These are phyloP conservation scores for Trypanosoma vivax DNA, from an alignment of 208 protist species.

Conservation along the genomic window DNA sequence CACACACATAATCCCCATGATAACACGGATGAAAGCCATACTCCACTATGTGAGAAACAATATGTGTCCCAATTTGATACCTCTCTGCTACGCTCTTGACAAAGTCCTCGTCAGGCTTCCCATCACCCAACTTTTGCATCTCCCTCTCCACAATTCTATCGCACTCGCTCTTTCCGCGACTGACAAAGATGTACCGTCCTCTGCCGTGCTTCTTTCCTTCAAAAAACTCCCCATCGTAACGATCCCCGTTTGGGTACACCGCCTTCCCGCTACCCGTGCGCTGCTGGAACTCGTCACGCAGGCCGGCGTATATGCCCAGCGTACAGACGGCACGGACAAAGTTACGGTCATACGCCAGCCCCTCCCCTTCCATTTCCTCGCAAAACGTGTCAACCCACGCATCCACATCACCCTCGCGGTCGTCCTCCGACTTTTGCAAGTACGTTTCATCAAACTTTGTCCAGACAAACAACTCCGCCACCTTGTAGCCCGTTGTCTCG, in stretches of 20 bases:
- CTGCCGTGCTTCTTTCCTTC: slow-evolving; percentile 84
- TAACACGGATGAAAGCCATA: slow-evolving; percentile 80
- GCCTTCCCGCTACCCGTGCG: slow-evolving; percentile 79
- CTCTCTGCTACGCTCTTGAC: slow-evolving; percentile 31
- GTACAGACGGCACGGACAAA: slow-evolving; percentile 73
- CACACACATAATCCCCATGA: slow-evolving; percentile 80
- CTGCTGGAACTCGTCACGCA: slow-evolving; percentile 87
- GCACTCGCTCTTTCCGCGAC: slow-evolving; percentile 69
- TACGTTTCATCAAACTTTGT: slow-evolving; percentile 56
- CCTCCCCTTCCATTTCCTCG: slow-evolving; percentile 55
- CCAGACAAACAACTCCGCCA: slow-evolving; percentile 75
- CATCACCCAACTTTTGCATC: slow-evolving; percentile 27
- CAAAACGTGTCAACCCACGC: slow-evolving; percentile 74
- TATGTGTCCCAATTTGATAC: slow-evolving; percentile 50
- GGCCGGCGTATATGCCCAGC: slow-evolving; percentile 83
- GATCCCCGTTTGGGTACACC: slow-evolving; percentile 76
- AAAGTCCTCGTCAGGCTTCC: slow-evolving; percentile 21
- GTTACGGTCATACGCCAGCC: slow-evolving; percentile 47
- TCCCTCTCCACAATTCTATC: slow-evolving; percentile 72
- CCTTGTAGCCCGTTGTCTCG: slow-evolving; percentile 74
- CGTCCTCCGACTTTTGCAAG: slow-evolving; percentile 47
- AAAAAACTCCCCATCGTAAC: slow-evolving; percentile 87
- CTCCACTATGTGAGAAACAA: slow-evolving; percentile 56
- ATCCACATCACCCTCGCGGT: slow-evolving; percentile 62
- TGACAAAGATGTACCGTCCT: slow-evolving; percentile 72